Base-by-base conservation (phyloP, 768 basidiomycete species). In the Tephrocybe rancida region DNA sequence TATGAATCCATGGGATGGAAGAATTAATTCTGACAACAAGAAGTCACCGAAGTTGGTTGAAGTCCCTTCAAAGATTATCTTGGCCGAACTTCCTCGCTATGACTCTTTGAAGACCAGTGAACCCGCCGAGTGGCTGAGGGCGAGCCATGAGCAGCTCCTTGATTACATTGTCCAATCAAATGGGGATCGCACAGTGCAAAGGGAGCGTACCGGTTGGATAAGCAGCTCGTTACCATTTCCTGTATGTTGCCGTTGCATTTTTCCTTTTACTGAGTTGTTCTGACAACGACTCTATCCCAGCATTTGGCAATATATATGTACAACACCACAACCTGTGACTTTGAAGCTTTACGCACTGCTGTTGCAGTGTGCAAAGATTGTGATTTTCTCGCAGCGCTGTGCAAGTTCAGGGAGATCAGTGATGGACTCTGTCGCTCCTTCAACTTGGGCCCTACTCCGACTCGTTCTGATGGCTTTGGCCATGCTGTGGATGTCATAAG, bases 11-110 rank as follows among this genome's bases (percentile, higher is more conserved):
- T 57, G 57, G 2, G 73, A 69, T 52, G 74, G 64, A 48, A 67
- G 59, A 54, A 55, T 67, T 11, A 80, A 84, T 41, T 81, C 78
- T 24, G 85, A 85, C 44, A 79, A 81, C 25, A 69, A 68, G 11
- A 62, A 63, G 8, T 55, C 61, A 24, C 48, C 61, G 24, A n/a
- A n/a, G n/a, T n/a, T n/a, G n/a, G 13, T 13, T 13, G n/a, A n/a
- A n/a, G 7, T 13, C 6, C 30, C 30, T 13, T 13, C 30, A 32
- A 32, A 32, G 13, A 13, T 7, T 32, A 7, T 13, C 13, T 32
- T 32, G 30, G 13, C 30, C 30, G 30, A 32, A 6, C 13, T 32
- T 13, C 30, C 6, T 32, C 30, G 30, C 7, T 32, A 32, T 32
- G 6, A 6, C 30, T 32, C 30, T 6, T 13, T 7, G 13, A 7